phyloP scores from a whole-genome alignment of 495 filamentous ascomycete species.

The Chaetomidium leptoderma region DNA sequence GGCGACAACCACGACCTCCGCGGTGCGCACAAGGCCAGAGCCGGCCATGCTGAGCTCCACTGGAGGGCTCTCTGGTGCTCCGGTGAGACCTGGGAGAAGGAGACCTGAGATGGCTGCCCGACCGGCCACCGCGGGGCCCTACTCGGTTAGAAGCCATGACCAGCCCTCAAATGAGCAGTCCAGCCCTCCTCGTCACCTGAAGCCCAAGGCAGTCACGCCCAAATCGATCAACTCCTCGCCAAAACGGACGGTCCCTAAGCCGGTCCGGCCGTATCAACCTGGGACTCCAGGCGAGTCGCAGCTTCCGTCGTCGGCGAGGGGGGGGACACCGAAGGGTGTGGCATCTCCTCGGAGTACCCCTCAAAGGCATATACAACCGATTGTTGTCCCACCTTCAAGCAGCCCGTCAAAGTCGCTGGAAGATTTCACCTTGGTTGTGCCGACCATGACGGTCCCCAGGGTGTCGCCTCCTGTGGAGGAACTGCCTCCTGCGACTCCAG shows the following conservation, averaged over 20 bases:
- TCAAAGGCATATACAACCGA: conserved; percentile 22
- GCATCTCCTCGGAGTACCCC: conserved; percentile 41
- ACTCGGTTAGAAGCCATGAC: conserved; percentile 51
- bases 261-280: conserved; percentile 38
- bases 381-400: conserved; percentile 19
- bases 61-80: conserved; percentile 53
- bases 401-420: conserved; percentile 43
- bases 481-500: background rate
- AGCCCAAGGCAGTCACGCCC: conserved; percentile 37
- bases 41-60: conserved; percentile 35
- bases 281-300: conserved; percentile 44
- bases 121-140: conserved; percentile 55
- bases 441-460: conserved; percentile 25
- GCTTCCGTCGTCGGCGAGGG: conserved; percentile 36
- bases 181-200: conserved; percentile 37
- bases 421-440: conserved; percentile 50
- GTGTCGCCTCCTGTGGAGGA: conserved; percentile 16
- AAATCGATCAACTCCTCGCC: conserved; percentile 41
- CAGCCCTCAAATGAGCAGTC: conserved; percentile 38
- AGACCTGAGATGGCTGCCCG: conserved; percentile 47
- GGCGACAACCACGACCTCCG: conserved; percentile 36
- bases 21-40: conserved; percentile 42
- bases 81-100: conserved; percentile 50
- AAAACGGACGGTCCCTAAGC: conserved; percentile 42
- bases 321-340: conserved; percentile 25